Evolutionary conservation across 108 stramenopile species (phyloP).

Genomic region (Cylindrotheca fusiformis): DNA sequence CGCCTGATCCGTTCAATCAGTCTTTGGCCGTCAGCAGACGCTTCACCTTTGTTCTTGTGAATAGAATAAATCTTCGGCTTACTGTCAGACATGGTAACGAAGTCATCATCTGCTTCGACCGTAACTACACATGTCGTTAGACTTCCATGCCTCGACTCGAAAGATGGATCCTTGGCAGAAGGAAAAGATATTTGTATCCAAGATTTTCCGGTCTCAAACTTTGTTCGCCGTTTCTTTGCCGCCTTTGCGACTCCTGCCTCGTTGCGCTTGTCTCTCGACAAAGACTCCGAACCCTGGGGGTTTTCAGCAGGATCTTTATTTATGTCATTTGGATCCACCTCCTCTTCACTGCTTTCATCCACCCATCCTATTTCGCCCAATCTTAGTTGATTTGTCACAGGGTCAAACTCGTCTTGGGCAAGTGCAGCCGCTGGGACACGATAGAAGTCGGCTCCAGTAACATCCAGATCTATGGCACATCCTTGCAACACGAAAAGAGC

Average conservation of each 20-base stretch:
- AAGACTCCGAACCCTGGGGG: conserved; percentile 1
- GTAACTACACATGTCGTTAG: conserved; percentile 85
- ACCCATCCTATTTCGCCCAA: conserved; percentile 63
- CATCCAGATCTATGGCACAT: conserved; percentile 63
- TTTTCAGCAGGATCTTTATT: conserved; percentile 5
- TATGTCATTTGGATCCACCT: conserved; percentile 14
- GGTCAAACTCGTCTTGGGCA: conserved; percentile 74
- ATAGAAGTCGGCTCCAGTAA: conserved; percentile 87
- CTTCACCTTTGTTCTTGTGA: conserved; percentile 27
- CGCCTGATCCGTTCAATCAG: conserved; percentile 55
- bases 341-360: conserved; percentile 17
- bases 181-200: conserved; percentile 90
- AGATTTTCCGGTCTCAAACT: conserved; percentile 68
- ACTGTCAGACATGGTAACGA: conserved; percentile 76
- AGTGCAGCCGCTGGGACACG: conserved; percentile 68
- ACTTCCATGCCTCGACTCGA: conserved; percentile 59
- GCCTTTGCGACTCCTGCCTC: conserved; percentile 12
- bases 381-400: conserved; percentile 47
- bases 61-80: conserved; percentile 78
- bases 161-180: conserved; percentile 89
- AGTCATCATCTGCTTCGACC: conserved; percentile 89
- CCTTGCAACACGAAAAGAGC: conserved; percentile 67
- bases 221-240: conserved; percentile 26
- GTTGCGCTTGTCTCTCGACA: conserved; percentile 20
- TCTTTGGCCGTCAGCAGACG: conserved; percentile 38